Evolutionary conservation across 805 yeast genomes (phyloP).

Genomic region (Saturnispora halmiae): DNA sequence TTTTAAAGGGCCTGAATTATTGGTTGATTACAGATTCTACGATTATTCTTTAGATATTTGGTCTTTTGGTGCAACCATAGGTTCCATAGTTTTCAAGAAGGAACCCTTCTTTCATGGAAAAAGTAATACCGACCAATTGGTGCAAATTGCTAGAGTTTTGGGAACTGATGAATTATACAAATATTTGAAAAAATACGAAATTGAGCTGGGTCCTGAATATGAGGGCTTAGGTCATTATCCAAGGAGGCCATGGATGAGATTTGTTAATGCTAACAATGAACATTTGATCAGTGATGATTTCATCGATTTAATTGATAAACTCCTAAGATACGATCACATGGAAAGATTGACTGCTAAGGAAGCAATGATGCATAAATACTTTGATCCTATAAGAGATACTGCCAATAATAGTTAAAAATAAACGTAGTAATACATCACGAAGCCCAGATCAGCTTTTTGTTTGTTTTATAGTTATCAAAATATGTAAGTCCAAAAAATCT

Average conservation of each 20-base stretch:
- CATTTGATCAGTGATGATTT: constrained; percentile 63
- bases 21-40: constrained; percentile 78
- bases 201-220: constrained; percentile 65
- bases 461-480: too few relatives aligned
- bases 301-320: constrained; percentile 69
- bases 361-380: constrained; percentile 64
- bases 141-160: constrained; percentile 77
- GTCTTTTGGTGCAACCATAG: constrained; percentile 91
- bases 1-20: constrained; percentile 87
- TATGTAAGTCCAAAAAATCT: too few relatives aligned
- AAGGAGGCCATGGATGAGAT: constrained; percentile 79
- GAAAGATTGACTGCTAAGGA: constrained; percentile 82
- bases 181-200: constrained; percentile 63
- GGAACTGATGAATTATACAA: constrained; percentile 74
- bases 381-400: constrained; percentile 24
- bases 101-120: constrained; percentile 92
- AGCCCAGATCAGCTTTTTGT: too few relatives aligned
- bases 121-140: constrained; percentile 83
- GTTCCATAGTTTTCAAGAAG: constrained; percentile 79
- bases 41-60: constrained; percentile 89
- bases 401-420: not conserved
- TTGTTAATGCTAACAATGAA: constrained; percentile 61
- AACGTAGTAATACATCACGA: too few relatives aligned
- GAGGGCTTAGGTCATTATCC: constrained; percentile 68
- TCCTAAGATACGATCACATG: constrained; percentile 80